Percentiles rank a stretch among this genome's conserved stretches.
phyloP scores from a whole-genome alignment of 1,284 basidiomycete species.

The Vanrija sp. region DNA sequence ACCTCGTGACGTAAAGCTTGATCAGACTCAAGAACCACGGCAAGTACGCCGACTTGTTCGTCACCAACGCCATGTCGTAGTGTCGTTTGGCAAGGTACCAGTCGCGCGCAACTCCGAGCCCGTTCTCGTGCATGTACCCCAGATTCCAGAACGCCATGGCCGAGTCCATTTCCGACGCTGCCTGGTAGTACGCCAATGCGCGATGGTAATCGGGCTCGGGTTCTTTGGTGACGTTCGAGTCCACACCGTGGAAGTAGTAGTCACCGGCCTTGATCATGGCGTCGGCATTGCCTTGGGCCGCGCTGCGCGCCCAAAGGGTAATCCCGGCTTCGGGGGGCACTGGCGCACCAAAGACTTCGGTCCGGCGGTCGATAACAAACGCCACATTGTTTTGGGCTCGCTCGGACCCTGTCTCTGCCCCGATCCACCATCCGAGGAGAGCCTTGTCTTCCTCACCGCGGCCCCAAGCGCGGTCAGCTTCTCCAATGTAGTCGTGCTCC shows the following conservation, averaged over 20 bases:
- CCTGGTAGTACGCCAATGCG: conserved; percentile 89
- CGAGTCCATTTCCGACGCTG: conserved; percentile 79
- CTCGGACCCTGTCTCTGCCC: conserved; percentile 88
- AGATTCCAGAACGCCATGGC: conserved; percentile 97
- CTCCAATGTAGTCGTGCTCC: conserved; percentile 75
- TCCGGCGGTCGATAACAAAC: conserved; percentile 74
- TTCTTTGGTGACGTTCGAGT: conserved; percentile 27
- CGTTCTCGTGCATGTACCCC: conserved; percentile 99
- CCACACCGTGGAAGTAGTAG: conserved; percentile 64
- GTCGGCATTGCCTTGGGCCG: conserved; percentile 88
- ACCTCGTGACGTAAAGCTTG: conserved; percentile 69
- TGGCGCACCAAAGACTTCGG: neutral
- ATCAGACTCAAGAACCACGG: conserved; percentile 77
- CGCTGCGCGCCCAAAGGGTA: conserved; percentile 90
- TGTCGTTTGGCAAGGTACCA: conserved; percentile 95
- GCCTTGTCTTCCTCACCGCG: conserved; percentile 59
- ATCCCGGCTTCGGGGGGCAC: conserved; percentile 58
- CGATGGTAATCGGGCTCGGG: conserved; percentile 67
- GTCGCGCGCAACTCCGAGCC: conserved; percentile 84
- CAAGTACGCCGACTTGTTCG: conserved; percentile 72
- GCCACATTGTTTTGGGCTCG: conserved; percentile 94
- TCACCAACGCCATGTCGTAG: conserved; percentile 84
- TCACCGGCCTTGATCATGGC: conserved; percentile 95
- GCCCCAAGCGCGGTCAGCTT: conserved; percentile 77
- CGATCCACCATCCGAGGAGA: conserved; percentile 87